phyloP scores from a whole-genome alignment of 2,329 filamentous ascomycete species.

The Albophoma yamanashiensis region DNA sequence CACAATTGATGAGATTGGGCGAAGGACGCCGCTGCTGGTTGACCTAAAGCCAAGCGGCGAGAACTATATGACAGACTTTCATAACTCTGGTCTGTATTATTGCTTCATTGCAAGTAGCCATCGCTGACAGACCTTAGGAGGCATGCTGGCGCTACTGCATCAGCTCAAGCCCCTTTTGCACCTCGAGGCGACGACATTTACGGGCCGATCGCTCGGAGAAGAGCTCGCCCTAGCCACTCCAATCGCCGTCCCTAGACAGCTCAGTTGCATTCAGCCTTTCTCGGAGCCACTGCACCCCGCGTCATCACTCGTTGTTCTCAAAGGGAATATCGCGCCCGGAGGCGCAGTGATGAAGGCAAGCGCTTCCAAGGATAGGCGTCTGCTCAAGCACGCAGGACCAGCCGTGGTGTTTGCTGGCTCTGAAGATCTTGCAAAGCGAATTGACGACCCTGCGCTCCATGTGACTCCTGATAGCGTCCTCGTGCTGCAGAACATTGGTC shows the following conservation, averaged over 20 bases:
- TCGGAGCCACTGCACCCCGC: slow-evolving; percentile 54
- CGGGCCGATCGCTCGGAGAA: slow-evolving; percentile 70
- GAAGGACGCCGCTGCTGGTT: slow-evolving; percentile 70
- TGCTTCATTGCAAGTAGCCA: not conserved
- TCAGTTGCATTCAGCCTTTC: slow-evolving; percentile 54
- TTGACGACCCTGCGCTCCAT: slow-evolving; percentile 48
- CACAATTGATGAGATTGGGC: slow-evolving; percentile 68
- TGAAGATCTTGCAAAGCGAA: slow-evolving; percentile 60
- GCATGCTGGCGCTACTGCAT: slow-evolving; percentile 73
- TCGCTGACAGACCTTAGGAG: slow-evolving; percentile 34
- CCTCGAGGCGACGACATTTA: slow-evolving; percentile 70
- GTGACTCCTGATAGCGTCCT: slow-evolving; percentile 53
- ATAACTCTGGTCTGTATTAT: slow-evolving; percentile 45
- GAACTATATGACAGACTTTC: slow-evolving; percentile 85
- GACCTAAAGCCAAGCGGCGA: slow-evolving; percentile 79
- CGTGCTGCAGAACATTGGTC: slow-evolving; percentile 80
- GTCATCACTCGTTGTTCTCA: slow-evolving; percentile 72
- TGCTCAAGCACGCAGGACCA: slow-evolving; percentile 33
- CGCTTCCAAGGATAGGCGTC: slow-evolving; percentile 61
- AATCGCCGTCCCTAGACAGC: slow-evolving; percentile 30
- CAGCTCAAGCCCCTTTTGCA: slow-evolving; percentile 66
- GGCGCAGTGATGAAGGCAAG: slow-evolving; percentile 89
- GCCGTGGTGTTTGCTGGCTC: slow-evolving; percentile 62
- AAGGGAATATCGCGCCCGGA: slow-evolving; percentile 72
- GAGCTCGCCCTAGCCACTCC: slow-evolving; percentile 62